A percentile compares a stretch with the other conserved stretches of the same genome.
Evolutionary conservation across 768 basidiomycete species (phyloP).

Genomic region (Naganishia kalamii): DNA sequence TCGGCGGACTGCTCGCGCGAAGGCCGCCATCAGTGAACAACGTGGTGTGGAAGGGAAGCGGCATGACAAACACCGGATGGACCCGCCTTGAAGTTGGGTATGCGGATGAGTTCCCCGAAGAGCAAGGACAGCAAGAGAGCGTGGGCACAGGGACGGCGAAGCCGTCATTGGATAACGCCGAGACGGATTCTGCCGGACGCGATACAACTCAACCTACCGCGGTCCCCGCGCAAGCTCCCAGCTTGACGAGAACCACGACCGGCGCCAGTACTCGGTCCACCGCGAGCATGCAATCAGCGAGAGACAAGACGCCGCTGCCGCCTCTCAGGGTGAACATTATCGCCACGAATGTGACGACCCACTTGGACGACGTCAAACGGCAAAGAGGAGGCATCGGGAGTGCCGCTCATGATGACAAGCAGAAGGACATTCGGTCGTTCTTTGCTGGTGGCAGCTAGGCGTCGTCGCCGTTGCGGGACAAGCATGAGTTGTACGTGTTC

Average conservation of each 20-base stretch:
- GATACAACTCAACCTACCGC: conserved; percentile 11
- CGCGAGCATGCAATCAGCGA: conserved; percentile 17
- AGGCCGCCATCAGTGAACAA: conserved; percentile 29
- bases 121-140: background rate
- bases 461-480: no score
- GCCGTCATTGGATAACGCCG: background rate
- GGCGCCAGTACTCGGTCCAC: conserved; percentile 10
- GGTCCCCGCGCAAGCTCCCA: conserved; percentile 6
- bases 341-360: conserved; percentile 43
- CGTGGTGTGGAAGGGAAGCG: conserved; percentile 35
- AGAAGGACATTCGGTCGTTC: conserved; percentile 68
- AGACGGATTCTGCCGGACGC: background rate
- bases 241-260: conserved; percentile 28
- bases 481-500: background rate
- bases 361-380: conserved; percentile 51
- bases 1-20: conserved; percentile 44
- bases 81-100: conserved; percentile 41
- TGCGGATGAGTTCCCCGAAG: conserved; percentile 21
- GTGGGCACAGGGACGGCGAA: conserved; percentile 4
- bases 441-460: conserved; percentile 62
- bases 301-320: conserved; percentile 26
- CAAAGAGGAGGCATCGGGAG: conserved; percentile 73
- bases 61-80: conserved; percentile 48
- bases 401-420: conserved; percentile 63
- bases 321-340: conserved; percentile 35